Evolutionary conservation across 192 early-diverging fungal genomes (phyloP).

Genomic region (Mortierella antarctica): DNA sequence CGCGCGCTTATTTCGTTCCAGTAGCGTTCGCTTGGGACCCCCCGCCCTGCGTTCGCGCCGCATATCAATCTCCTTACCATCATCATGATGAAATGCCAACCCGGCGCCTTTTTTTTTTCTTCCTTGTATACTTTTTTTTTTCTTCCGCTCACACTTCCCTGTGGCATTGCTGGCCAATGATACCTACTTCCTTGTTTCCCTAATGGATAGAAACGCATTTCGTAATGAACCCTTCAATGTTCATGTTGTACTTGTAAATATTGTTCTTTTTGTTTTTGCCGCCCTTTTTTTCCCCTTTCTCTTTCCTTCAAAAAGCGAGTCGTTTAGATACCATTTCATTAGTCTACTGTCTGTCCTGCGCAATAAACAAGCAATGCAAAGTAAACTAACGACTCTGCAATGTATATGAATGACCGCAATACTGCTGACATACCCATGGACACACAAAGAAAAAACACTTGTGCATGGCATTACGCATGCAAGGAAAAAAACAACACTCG

Average conservation of each 20-base stretch:
- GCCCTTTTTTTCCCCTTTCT: background rate
- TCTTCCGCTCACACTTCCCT: background rate
- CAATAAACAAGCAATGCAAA: too few relatives aligned
- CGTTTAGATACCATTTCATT: constrained; percentile 1
- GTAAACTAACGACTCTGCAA: too few relatives aligned
- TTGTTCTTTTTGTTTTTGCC: constrained; percentile 5
- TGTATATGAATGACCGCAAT: too few relatives aligned
- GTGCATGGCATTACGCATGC: background rate
- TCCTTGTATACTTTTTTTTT: constrained; percentile 1
- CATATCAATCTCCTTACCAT: too few relatives aligned
- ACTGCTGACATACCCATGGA: too few relatives aligned
- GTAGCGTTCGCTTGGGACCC: too few relatives aligned
- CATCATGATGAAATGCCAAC: too few relatives aligned
- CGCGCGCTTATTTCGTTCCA: too few relatives aligned
- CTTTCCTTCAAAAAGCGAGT: background rate
- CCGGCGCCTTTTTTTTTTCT: constrained; percentile 1
- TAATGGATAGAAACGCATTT: background rate
- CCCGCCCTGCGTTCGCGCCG: too few relatives aligned
- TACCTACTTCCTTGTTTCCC: background rate
- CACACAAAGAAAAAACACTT: too few relatives aligned
- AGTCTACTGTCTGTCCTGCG: too few relatives aligned
- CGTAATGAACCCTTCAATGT: background rate
- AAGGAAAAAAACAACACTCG: background rate
- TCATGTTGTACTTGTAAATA: background rate
- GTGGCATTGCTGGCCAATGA: constrained; percentile 8